Conservation (phyloP, 768 basidiomycete genomes). For the Botryobasidium botryosum region DNA sequence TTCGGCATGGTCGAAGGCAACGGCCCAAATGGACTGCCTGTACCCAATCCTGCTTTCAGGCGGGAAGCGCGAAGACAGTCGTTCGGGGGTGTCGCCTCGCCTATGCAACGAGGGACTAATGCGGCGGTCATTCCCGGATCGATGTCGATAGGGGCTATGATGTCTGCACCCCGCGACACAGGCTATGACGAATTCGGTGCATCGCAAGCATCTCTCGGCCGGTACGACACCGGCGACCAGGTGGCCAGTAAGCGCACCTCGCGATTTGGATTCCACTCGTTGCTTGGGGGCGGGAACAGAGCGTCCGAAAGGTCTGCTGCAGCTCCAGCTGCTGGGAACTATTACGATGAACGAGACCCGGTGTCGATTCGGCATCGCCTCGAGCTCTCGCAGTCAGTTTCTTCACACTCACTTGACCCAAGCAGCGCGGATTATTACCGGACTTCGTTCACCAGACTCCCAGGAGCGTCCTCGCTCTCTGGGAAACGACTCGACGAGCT, state of each 20-base stretch:
- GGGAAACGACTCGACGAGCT: slow-evolving; percentile 60
- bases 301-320: too few species aligned
- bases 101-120: slow-evolving; percentile 16
- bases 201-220: slow-evolving; percentile 40
- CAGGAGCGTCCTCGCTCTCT: slow-evolving; percentile 19
- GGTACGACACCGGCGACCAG: slow-evolving; percentile 12
- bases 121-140: slow-evolving; percentile 3
- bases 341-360: background rate
- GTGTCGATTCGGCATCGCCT: background rate
- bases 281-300: background rate
- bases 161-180: slow-evolving; percentile 25
- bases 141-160: slow-evolving; percentile 20
- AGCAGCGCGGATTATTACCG: background rate
- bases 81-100: slow-evolving; percentile 47
- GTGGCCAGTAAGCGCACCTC: background rate
- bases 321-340: too few species aligned
- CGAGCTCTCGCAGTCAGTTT: background rate
- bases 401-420: background rate
- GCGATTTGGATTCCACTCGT: background rate
- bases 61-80: slow-evolving; percentile 43
- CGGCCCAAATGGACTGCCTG: slow-evolving; percentile 26
- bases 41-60: slow-evolving; percentile 29
- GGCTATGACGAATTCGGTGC: slow-evolving; percentile 58
- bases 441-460: slow-evolving; percentile 5
- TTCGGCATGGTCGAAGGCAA: slow-evolving; percentile 31